Base-by-base conservation (phyloP, 805 yeast genomes). In the Candida ficus region DNA sequence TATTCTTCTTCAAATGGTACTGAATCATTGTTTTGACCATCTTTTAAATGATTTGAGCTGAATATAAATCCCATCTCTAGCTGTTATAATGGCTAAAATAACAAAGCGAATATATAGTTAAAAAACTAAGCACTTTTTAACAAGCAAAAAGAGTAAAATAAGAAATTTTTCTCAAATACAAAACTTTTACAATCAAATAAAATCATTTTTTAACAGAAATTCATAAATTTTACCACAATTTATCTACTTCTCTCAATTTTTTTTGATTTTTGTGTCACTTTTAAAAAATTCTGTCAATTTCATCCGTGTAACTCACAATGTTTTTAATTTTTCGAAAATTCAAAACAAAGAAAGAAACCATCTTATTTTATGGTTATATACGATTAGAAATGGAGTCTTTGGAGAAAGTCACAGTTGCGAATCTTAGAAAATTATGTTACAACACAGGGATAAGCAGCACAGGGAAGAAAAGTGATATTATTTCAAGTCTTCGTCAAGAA, bases 381-480 rank as follows among this genome's bases (percentile, higher is more conserved):
- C n/a, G n/a, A n/a, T n/a, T n/a, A n/a, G n/a, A n/a, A n/a, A 37
- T 45, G 47, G 43, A 44, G 13, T 30, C 26, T 11, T 33, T 44
- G 18, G 44, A 41, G n/a, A 44, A 29, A 19, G 40, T 44, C 7
- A 47, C 47, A 4, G 40, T 37, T 3, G 35, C 35, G 3, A 48
- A 51, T 31, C 45, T 51, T 3, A 39, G 38, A 25, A 29, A 35
- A 18, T 38, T 51, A 10, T 49, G 53, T 33, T 35, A 40, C 22
- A 39, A 38, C 11, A 42, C 47, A 4, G 58, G 58, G 2, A 21
- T 35, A 26, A 42, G 49, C 4, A 25, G 38, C 4, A 23, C 43
- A 2, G 58, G 57, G 0, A 38, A 43, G 7, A 54, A 54, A 33
- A 30, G 45, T 0, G 37, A 30, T 1, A 26, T 51, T 1, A 38